These are phyloP conservation scores for Chrysosporium queenslandicum DNA, from an alignment of 2,329 filamentous ascomycete species.

Conservation along the genomic window DNA sequence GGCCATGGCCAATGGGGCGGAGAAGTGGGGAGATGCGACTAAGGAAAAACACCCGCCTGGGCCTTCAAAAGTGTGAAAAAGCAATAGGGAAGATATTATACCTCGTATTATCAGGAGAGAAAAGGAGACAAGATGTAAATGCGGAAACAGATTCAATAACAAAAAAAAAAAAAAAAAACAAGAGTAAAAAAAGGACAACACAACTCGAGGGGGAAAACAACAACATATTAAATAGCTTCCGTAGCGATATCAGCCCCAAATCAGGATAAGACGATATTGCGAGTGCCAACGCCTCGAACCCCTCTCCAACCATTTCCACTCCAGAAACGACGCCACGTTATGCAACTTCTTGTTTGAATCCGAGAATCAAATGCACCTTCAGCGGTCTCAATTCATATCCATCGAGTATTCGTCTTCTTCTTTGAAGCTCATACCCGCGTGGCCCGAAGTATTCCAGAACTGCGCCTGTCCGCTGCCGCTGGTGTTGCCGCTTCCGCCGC, in stretches of 20 bases:
- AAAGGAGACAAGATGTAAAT: background rate
- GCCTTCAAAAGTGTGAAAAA: background rate
- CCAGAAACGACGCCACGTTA: constrained; percentile 7
- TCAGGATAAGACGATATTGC: background rate
- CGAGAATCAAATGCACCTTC: background rate
- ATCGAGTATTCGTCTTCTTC: constrained; percentile 91
- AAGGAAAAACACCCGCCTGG: background rate
- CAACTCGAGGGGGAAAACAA: background rate
- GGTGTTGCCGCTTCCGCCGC: constrained; percentile 56
- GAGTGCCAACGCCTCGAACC: constrained; percentile 6
- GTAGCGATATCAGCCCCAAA: background rate
- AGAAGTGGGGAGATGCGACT: no score
- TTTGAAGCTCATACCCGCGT: constrained; percentile 65
- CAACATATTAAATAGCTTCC: background rate
- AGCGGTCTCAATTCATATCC: constrained; percentile 45
- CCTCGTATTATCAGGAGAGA: background rate
- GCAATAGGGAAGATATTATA: background rate
- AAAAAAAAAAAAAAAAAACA: no score
- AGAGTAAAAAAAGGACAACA: background rate
- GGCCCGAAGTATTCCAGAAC: constrained; percentile 43
- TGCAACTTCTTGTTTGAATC: constrained; percentile 4
- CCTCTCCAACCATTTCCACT: background rate
- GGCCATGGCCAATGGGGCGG: no score
- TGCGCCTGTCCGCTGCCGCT: constrained; percentile 42
- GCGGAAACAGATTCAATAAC: no score